Evolutionary conservation across 1,139 yeast species (phyloP), one percentile per base, ranked within the genome.

Genomic region (Suhomyces choctaworum): DNA sequence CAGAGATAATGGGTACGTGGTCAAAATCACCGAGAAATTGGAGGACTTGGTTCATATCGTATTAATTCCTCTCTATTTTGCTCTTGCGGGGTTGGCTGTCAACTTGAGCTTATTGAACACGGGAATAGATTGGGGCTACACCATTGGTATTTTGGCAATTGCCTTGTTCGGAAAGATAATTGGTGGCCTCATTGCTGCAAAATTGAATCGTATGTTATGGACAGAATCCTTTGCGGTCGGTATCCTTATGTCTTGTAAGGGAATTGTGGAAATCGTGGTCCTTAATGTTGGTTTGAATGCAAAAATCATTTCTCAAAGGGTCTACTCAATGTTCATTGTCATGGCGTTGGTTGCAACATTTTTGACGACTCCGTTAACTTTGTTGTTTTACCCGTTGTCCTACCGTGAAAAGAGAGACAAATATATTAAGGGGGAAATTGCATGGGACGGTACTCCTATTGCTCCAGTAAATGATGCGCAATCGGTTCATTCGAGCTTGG

Each of bases 161-260:
- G 90, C 94, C 2, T 69, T 84, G 63, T 48, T 74, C 12, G 83
- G 87, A 10, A 85, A 85, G 51, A 59, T 83, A 7, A 46, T 64
- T 25, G 89, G 92, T 11, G 92, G 92, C 1, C 63, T 77, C 27
- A 41, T 80, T 7, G 81, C 83, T 26, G 82, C 89, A 1, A 78
- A 70, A 46, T 46, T 77, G 25, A 73, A 73, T 52, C 84, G 83
- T 3, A 61, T 84, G 32, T 66, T 70, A 32, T 80, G 84, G 82
- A 73, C 88, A 50, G 92, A 84, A 54, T 76, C 88, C 2, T 57
- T 80, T 22, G 72, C 89, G 1, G 90, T 83, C 22, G 94, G 94
- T 36, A 75, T 82, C n/a, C 69, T 85, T 47, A 84, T 85, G 92
- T 82, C 90, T 8, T 85, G 95, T 69, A 85, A 85, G 57, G 95